A percentile compares a stretch with the other conserved stretches of the same genome.
These are phyloP conservation scores for Suillus bovinus DNA, from an alignment of 768 basidiomycete genomes.

Conservation along the genomic window DNA sequence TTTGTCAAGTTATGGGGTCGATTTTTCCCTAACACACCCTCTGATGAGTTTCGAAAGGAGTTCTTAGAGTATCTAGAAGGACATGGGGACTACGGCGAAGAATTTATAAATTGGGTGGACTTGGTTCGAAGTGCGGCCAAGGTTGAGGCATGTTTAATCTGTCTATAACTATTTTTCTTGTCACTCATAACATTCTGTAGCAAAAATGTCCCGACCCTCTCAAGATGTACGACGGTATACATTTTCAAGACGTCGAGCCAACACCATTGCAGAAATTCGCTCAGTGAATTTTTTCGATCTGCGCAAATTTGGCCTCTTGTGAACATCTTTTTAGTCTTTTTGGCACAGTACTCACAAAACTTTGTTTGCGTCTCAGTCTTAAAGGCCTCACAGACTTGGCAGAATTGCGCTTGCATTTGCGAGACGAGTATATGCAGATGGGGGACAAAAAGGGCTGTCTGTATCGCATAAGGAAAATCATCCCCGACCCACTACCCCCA, in stretches of 20 bases:
- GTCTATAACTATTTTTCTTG: background rate
- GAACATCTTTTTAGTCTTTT: too few species aligned
- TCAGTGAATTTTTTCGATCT: too few species aligned
- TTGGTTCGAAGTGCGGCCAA: background rate
- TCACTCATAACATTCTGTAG: background rate
- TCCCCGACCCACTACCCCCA: too few species aligned
- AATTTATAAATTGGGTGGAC: background rate
- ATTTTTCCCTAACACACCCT: conserved; percentile 1
- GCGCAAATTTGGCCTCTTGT: too few species aligned
- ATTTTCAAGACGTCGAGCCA: background rate
- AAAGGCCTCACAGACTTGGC: too few species aligned
- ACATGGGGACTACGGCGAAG: background rate
- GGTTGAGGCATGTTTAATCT: background rate
- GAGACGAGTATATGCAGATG: too few species aligned
- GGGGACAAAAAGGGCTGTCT: too few species aligned
- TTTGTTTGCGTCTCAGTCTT: too few species aligned
- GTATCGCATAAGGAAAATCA: too few species aligned
- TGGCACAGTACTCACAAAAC: too few species aligned
- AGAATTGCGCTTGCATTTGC: too few species aligned
- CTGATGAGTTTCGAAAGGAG: background rate
- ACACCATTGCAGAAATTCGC: too few species aligned
- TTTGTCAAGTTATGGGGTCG: conserved; percentile 1
- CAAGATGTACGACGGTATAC: background rate
- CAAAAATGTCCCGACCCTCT: background rate
- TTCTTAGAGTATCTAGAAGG: conserved; percentile 3